Evolutionary conservation across 495 filamentous ascomycete species (phyloP).

Genomic region (Bryoglossum gracile): DNA sequence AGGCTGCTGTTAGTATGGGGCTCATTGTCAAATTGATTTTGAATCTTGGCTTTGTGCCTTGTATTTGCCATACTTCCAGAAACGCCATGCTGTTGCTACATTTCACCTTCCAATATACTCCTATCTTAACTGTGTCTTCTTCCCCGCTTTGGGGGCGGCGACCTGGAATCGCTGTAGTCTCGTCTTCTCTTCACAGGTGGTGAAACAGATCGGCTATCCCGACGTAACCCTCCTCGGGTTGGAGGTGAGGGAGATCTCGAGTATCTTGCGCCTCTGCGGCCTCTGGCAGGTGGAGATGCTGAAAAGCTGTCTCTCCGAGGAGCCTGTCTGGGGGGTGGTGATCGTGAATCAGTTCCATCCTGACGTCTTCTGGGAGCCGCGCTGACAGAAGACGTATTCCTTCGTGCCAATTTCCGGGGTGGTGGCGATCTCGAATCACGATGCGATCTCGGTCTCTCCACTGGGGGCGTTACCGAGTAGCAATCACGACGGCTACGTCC

Average conservation of each 20-base stretch:
- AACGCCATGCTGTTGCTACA: conserved; percentile 3
- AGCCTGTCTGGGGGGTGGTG: conserved; percentile 14
- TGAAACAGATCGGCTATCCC: conserved; percentile 16
- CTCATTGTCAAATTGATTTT: too few species aligned
- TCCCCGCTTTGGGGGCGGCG: conserved; percentile 23
- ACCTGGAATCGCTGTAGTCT: conserved; percentile 23
- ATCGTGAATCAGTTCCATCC: conserved; percentile 16
- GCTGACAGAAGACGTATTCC: conserved; percentile 23
- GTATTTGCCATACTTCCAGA: too few species aligned
- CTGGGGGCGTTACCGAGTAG: conserved; percentile 7
- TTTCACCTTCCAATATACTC: neutral
- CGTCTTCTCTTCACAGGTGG: conserved; percentile 23
- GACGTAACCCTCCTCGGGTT: conserved; percentile 5
- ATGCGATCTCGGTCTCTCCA: conserved; percentile 1
- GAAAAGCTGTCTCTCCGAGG: conserved; percentile 11
- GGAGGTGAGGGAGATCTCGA: conserved; percentile 14
- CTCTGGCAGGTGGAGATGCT: conserved; percentile 11
- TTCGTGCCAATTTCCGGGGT: conserved; percentile 6
- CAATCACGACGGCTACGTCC: neutral
- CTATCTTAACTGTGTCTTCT: conserved; percentile 18
- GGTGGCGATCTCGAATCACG: conserved; percentile 23
- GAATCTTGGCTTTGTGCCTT: too few species aligned
- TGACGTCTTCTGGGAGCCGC: conserved; percentile 10
- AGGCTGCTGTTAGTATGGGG: too few species aligned
- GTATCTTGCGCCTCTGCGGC: conserved; percentile 16